Conservation (phyloP, 2,329 filamentous ascomycete species). For the Onygenales sp. region DNA sequence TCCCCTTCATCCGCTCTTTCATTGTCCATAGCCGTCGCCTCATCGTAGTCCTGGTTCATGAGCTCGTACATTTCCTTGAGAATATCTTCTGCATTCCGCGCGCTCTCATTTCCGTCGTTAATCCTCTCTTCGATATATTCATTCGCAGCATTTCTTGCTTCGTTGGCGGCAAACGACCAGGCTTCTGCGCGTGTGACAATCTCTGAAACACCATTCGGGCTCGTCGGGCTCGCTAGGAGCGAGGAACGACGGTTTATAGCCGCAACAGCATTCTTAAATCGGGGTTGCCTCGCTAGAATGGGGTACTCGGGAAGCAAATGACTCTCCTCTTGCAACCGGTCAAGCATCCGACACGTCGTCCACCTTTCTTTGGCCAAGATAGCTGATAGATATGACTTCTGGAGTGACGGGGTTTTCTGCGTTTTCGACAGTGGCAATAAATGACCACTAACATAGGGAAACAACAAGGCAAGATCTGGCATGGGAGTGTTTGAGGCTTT, state of each 20-base stretch:
- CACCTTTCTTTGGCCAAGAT: conserved; percentile 30
- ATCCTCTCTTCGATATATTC: conserved; percentile 26
- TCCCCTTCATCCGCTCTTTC: conserved; percentile 15
- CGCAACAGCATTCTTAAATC: conserved; percentile 25
- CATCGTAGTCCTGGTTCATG: conserved; percentile 26
- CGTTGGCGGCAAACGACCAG: conserved; percentile 31
- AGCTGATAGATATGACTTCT: conserved; percentile 28
- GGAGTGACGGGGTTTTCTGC: conserved; percentile 27
- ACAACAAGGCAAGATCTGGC: conserved; percentile 4
- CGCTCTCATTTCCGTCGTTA: conserved; percentile 21
- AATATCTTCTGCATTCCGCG: conserved; percentile 19
- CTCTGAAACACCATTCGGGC: conserved; percentile 19
- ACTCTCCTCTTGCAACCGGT: conserved; percentile 32
- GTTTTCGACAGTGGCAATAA: conserved; percentile 26
- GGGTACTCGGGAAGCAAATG: conserved; percentile 35
- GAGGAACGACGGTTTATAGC: conserved; percentile 17
- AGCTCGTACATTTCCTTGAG: conserved; percentile 23
- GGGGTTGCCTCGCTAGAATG: conserved; percentile 24
- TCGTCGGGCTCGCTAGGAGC: conserved; percentile 6
- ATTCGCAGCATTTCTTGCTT: conserved; percentile 21
- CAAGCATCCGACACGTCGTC: conserved; percentile 25
- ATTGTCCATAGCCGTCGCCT: conserved; percentile 11
- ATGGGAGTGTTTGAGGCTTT: background rate
- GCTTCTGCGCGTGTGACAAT: conserved; percentile 26
- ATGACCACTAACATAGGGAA: conserved; percentile 24